These are phyloP conservation scores for Acacia pycnantha DNA, from an alignment of 331 rosid genomes.

Conservation along the genomic window DNA sequence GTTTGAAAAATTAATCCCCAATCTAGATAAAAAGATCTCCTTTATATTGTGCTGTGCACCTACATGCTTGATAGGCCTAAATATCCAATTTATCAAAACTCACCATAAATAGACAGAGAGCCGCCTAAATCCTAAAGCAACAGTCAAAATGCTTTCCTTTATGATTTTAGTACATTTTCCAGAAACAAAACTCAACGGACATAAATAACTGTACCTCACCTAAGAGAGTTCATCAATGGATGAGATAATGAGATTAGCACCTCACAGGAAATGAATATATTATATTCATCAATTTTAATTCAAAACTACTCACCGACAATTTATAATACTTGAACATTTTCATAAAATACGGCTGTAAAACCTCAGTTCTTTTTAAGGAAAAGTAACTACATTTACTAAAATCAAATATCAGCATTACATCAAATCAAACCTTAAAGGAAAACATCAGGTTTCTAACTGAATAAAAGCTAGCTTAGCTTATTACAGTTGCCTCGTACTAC, in stretches of 20 bases:
- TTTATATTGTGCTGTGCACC: too few species aligned
- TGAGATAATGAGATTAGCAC: too few species aligned
- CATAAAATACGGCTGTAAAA: neutral
- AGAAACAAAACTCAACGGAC: neutral
- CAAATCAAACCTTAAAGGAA: neutral
- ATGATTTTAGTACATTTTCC: neutral
- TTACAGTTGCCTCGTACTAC: conserved; percentile 55
- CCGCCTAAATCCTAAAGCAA: neutral
- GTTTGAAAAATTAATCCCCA: too few species aligned
- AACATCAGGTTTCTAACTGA: neutral
- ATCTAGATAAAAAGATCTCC: too few species aligned
- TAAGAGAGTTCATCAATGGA: neutral
- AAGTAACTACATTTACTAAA: conserved; percentile 4
- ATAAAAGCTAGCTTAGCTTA: conserved; percentile 43
- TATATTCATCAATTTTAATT: too few species aligned
- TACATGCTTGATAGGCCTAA: too few species aligned
- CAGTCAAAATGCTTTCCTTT: neutral
- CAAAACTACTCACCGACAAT: neutral
- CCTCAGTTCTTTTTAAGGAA: neutral
- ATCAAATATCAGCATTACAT: neutral
- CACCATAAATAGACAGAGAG: too few species aligned
- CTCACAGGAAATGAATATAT: too few species aligned
- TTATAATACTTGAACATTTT: neutral
- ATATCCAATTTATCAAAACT: too few species aligned
- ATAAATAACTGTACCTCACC: neutral